Evolutionary conservation across 2,329 filamentous ascomycete species (phyloP), one percentile per base, ranked within the genome.

Genomic region (Colletotrichum coccodes): DNA sequence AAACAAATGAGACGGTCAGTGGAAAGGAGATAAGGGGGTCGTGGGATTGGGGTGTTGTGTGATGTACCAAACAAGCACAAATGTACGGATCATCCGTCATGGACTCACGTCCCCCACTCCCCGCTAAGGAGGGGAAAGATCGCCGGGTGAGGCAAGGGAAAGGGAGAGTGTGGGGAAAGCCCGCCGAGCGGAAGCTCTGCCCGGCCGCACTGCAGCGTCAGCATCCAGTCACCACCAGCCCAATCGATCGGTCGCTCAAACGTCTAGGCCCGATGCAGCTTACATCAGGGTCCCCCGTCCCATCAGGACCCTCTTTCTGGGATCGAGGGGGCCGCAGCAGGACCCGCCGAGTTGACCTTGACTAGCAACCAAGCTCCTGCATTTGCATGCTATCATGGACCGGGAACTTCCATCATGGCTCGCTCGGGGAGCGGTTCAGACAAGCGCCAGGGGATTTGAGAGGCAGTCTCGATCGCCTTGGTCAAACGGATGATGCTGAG

Each of bases 11-110:
- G 47, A 36, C 30, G n/a, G 21, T n/a, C 18, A 47, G 32, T 44
- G 9, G 52, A 46, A 40, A 28, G n/a, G 18, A 36, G 21, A 26
- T 26, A 36, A 32, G n/a, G 18, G 38, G 18, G 38, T 46, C 28
- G 18, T 40, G 54, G 36, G 16, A 64, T 38, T 64, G 52, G 64
- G n/a, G 44, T 23, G 46, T 28, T 38, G 46, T 26, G 32, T 26
- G 12, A 11, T 30, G 30, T 21, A 36, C 23, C 40, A n/a, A 16
- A 50, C 21, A 40, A n/a, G 49, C n/a, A 44, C 38, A 32, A 40
- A 53, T 68, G 64, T 57, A 58, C 60, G 40, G 38, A 58, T 58
- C 60, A 68, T 68, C 60, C 44, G 30, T 52, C 42, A 44, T 58
- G n/a, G 6, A 40, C 59, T 30, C 30, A 26, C 14, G 40, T 30